These are phyloP conservation scores for Colletotrichum lentis DNA, from an alignment of 2,329 filamentous ascomycete genomes.

Conservation along the genomic window DNA sequence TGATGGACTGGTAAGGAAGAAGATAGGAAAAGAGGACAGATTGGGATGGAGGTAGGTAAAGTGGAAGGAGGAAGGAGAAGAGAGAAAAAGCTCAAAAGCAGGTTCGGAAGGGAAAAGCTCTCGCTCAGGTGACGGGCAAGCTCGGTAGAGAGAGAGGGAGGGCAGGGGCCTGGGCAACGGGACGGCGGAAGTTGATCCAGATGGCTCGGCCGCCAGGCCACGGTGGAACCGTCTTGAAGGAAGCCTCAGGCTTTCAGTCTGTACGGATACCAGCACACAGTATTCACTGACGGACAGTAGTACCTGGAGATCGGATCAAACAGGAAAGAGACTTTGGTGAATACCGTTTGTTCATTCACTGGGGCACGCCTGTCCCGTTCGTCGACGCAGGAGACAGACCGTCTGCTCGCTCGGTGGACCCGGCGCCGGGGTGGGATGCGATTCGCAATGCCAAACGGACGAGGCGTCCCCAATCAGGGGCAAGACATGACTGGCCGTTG, in stretches of 20 bases:
- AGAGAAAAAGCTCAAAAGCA: conserved; percentile 46
- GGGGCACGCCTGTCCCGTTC: background rate
- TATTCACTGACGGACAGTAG: background rate
- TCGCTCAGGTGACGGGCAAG: conserved; percentile 38
- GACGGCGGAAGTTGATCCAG: conserved; percentile 40
- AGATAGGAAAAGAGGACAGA: conserved; percentile 39
- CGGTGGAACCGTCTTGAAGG: conserved; percentile 32
- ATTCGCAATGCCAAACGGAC: conserved; percentile 22
- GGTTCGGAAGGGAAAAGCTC: conserved; percentile 43
- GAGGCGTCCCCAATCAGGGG: conserved; percentile 36
- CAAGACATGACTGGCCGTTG: conserved; percentile 31
- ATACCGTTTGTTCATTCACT: conserved; percentile 23
- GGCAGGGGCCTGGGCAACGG: conserved; percentile 39
- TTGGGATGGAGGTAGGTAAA: conserved; percentile 39
- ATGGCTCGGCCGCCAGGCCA: conserved; percentile 37
- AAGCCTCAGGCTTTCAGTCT: conserved; percentile 34
- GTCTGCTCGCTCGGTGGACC: conserved; percentile 27
- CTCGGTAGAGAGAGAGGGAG: conserved; percentile 38
- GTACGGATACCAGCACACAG: background rate
- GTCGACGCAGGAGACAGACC: background rate
- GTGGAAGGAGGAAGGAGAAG: conserved; percentile 52
- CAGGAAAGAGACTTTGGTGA: conserved; percentile 33
- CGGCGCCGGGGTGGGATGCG: conserved; percentile 14
- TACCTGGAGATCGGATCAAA: conserved; percentile 31
- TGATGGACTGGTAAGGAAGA: conserved; percentile 39